Base-by-base conservation (phyloP, 768 basidiomycete genomes). In the Russula olivacea region DNA sequence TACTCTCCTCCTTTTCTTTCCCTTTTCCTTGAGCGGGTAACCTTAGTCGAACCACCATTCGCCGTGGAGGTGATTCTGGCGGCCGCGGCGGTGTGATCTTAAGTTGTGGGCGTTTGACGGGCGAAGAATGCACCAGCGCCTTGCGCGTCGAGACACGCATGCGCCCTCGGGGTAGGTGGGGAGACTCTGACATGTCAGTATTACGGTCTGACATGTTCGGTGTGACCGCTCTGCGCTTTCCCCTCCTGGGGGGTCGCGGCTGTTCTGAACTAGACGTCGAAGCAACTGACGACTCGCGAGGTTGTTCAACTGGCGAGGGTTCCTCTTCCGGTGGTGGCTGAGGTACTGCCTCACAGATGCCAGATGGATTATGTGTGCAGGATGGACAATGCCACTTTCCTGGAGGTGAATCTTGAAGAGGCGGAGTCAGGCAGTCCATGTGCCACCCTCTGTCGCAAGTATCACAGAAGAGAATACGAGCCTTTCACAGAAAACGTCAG, bases 371-470 rank as follows among this genome's bases (percentile, higher is more conserved):
- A 8, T 55, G 54, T 14, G 66, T 63, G 71, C 90, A 92, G 32
- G 72, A 62, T 28, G 88, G 88, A 72, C 90, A 92, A 69, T 83
- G 80, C 89, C 88, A 93, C 72, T 79, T 79, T 68, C 91, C 92
- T 41, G 84, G 80, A 2, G 94, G 94, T 38, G 85, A 78, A 61
- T 83, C 78, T 59, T 79, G 75, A 17, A 97, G 75, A 0, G 89
- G 86, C 38, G 93, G 92, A 41, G 75, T 68, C 60, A 93, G 79
- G 72, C 90, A 94, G 67, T 86, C 82, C 80, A 86, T 84, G 73
- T 94, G 91, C 89, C 89, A 93, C 40, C 91, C 93, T 81, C 93
- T 80, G 78, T 98, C 96, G 74, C 96, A 98, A 60, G 79, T 83
- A 79, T 98, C 96, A 73, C 96, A 98, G 68, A 98, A 89, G 58